Evolutionary conservation across 1,284 basidiomycete genomes (phyloP), one percentile per base, ranked within the genome.

Genomic region (Ganoderma sinense): DNA sequence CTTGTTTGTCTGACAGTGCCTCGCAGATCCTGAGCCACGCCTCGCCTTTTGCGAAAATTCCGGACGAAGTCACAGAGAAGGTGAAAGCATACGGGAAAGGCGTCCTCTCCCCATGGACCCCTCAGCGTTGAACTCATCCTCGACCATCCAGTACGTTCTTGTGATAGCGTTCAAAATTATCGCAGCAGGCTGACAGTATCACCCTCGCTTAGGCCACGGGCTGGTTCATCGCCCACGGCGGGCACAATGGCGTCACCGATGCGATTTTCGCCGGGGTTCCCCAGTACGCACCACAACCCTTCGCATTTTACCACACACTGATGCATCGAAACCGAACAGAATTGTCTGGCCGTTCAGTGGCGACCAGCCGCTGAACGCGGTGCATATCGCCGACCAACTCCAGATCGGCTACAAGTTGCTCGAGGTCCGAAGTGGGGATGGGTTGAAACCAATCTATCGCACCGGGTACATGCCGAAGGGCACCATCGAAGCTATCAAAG

Each of bases 341-440:
- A 74, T 74, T 20, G 14, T 70, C 16, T 78, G 77, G 77, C 78
- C 77, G 2, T 74, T 77, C 62, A 65, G 56, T 13, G 75, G 69
- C 1, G 78, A 79, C 68, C 78, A 79, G 58, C 76, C 77, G 10
- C 10, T 53, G 13, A 77, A 76, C 67, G 75, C 77, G 23, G 65
- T 77, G 1, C 69, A 75, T 61, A 64, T 77, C 8, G 65, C 72
- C 2, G 69, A 75, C 10, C 71, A 61, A 31, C 74, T 72, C 60
- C 59, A 75, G n/a, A 71, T 78, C 11, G 78, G 74, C 4, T 79
- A 78, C 66, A 75, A 79, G 71, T 67, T 79, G 23, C 48, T 78
- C 29, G 75, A 78, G 62, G 78, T 77, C 1, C 75, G 78, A 6
- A 71, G 72, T 2, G 77, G 75, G 4, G 10, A 29, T 4, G 76